Evolutionary conservation across 106 monocot genomes (phyloP).

Genomic region (Iris macrosiphon): DNA sequence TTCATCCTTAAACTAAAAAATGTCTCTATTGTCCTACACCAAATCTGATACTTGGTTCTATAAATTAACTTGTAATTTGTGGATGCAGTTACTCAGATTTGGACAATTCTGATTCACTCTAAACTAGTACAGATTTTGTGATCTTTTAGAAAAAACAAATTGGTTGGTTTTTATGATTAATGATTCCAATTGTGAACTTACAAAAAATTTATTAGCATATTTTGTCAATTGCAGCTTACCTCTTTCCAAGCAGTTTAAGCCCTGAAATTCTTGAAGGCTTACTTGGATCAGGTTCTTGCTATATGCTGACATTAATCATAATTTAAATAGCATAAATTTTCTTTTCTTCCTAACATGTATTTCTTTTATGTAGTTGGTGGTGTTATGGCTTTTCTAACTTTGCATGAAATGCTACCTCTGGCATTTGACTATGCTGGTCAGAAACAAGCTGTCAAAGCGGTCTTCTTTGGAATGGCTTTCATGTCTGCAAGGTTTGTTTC

Average conservation of each 20-base stretch:
- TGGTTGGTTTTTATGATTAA: too few species aligned
- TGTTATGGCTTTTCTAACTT: constrained; percentile 88
- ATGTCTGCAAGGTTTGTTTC: constrained; percentile 88
- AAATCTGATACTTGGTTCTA: too few species aligned
- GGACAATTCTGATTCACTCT: too few species aligned
- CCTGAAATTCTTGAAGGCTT: constrained; percentile 92
- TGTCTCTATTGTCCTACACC: too few species aligned
- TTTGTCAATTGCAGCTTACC: constrained; percentile 52
- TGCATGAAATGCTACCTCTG: constrained; percentile 93
- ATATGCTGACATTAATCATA: neutral
- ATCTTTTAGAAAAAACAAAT: too few species aligned
- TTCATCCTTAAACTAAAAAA: too few species aligned
- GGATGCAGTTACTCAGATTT: too few species aligned
- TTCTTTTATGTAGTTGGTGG: constrained; percentile 65
- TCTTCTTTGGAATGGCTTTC: constrained; percentile 94
- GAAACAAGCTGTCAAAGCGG: constrained; percentile 82
- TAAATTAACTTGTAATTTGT: too few species aligned
- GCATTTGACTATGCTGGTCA: constrained; percentile 97
- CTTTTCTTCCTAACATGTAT: neutral
- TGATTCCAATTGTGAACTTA: too few species aligned
- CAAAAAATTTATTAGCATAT: too few species aligned
- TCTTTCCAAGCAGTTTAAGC: constrained; percentile 77
- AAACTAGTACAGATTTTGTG: too few species aligned
- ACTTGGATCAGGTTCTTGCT: constrained; percentile 72
- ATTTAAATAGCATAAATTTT: neutral